Base-by-base conservation (phyloP, 148 eudicot species). In the Rhododendron simsii region DNA sequence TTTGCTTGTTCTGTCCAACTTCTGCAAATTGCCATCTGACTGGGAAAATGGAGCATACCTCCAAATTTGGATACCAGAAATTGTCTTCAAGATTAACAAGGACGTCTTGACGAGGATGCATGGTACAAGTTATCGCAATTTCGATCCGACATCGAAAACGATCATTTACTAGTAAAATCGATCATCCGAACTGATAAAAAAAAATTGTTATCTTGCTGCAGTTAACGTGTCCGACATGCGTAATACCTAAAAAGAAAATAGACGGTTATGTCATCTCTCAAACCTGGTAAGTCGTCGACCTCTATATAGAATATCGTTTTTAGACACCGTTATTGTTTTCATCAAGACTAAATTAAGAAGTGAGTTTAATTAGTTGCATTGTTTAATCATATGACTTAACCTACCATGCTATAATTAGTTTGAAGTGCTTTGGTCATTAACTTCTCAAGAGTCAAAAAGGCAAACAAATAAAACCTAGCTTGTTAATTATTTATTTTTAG, bases 31-130 rank as follows among this genome's bases (percentile, higher is more conserved):
- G 20, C 82, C 82, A 26, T 79, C 57, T 48, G 81, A 79, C 21
- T 48, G 81, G 35, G 37, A 47, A 79, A 78, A 14, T 47, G 55
- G 81, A 44, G 81, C 81, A 48, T 79, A 48, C 82, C 82, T 79
- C 82, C 82, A 47, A 48, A 78, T 13, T 16, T 50, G 30, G 59
- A 47, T 2, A 26, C 82, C 0, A 48, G 7, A 79, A 5, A 13
- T 79, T 51, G 59, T 26, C 59, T 39, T 6, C 57, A 28, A 26
- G 15, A 23, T 12, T 3, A 16, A 26, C 53, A 78, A 78, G 30
- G 33, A n/a, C 47, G 59, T 26, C 61, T 48, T 48, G 2, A 6
- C 82, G 37, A 28, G 61, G 37, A 47, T 79, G 2, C 28, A 41
- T 6, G 37, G 59, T 39, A 47, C 82, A 79, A 20, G 82, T 79